Evolutionary conservation across 1,139 yeast genomes (phyloP), one percentile per base, ranked within the genome.

Genomic region (Hyphopichia buzzinii): DNA sequence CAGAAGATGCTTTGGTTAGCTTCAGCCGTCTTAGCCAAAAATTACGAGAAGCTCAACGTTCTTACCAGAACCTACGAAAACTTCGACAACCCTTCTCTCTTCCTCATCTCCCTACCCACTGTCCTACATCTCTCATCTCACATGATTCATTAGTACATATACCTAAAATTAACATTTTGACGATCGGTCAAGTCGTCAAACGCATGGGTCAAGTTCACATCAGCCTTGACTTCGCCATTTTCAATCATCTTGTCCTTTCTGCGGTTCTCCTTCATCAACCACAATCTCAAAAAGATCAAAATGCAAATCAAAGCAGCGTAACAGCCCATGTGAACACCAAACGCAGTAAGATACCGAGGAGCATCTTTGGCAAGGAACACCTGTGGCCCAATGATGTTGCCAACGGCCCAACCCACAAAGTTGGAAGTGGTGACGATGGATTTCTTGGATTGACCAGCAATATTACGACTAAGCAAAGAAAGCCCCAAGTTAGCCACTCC

Each of bases 201-300:
- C 4, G 59, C 64, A 34, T 52, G 57, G 23, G 46, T 48, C 39
- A 43, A 47, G 31, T 43, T 42, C 3, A 19, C 44, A 33, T 48
- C 54, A 8, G 24, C 8, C 22, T 35, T 29, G n/a, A 33, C 40
- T 10, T 35, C 28, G 4, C 39, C 43, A 17, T 30, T n/a, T 33
- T 31, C 47, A 25, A 50, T 44, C 34, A 48, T 22, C 26, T 43
- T 42, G 6, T 47, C 50, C 29, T 46, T 51, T 36, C 50, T 48
- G 27, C 44, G 36, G 37, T 49, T 51, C 31, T 38, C 41, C 16
- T 21, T 39, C 39, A 31, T 38, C 16, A 35, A 34, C 52, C 53
- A 48, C 19, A 35, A 33, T 21, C 43, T 33, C 33, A 41, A 32
- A 16, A 15, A 33, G 12, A 35, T 14, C 12, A 35, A 38, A 5